These are phyloP conservation scores for Penicillium sp. DNA, from an alignment of 2,329 filamentous ascomycete genomes.

Conservation along the genomic window DNA sequence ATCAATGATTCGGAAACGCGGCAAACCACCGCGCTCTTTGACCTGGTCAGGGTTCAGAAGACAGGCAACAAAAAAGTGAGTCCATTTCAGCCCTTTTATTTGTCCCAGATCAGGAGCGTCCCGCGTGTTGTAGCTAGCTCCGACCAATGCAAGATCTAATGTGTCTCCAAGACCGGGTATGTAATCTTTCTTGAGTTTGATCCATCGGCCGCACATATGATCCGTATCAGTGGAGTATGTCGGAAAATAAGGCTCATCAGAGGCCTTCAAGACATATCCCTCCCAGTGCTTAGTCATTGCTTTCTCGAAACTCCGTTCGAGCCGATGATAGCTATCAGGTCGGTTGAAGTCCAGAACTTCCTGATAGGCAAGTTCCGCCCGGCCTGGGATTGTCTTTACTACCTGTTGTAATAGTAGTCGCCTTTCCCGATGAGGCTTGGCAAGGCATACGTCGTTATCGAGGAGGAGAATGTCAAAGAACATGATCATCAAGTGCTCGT, in stretches of 20 bases:
- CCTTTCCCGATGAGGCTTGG: conserved; percentile 41
- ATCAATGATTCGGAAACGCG: conserved; percentile 66
- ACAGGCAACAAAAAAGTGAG: conserved; percentile 77
- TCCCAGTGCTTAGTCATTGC: conserved; percentile 67
- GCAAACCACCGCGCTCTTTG: conserved; percentile 47
- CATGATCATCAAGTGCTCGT: conserved; percentile 59
- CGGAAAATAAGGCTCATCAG: conserved; percentile 72
- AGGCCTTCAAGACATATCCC: conserved; percentile 75
- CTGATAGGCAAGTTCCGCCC: conserved; percentile 65
- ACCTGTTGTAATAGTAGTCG: conserved; percentile 56
- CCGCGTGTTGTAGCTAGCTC: conserved; percentile 66
- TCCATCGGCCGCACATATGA: conserved; percentile 49
- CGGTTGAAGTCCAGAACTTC: conserved; percentile 65
- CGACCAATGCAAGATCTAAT: conserved; percentile 77
- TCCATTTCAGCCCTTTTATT: conserved; percentile 64
- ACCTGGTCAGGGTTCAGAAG: conserved; percentile 65
- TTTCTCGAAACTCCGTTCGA: conserved; percentile 64
- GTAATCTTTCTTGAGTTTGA: conserved; percentile 89
- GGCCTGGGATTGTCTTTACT: conserved; percentile 55
- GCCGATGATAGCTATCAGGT: conserved; percentile 48
- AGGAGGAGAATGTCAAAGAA: conserved; percentile 60
- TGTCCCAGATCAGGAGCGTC: conserved; percentile 55
- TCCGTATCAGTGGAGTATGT: conserved; percentile 37
- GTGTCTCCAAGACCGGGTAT: conserved; percentile 74
- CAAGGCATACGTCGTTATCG: conserved; percentile 53